These are phyloP conservation scores for Stereocaulon alpinum DNA, from an alignment of 495 filamentous ascomycete genomes.

Conservation along the genomic window DNA sequence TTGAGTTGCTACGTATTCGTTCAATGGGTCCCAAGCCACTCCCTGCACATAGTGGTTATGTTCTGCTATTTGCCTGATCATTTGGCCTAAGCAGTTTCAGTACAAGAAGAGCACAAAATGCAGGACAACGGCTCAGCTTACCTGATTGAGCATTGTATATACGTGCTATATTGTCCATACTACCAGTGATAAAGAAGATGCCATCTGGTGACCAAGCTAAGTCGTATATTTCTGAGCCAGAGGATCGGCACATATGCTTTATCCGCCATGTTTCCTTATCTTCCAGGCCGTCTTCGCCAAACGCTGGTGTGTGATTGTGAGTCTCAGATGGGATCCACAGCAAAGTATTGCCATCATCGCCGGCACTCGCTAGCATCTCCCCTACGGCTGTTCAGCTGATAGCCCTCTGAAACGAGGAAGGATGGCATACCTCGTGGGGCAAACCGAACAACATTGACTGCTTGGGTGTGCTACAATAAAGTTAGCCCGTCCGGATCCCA, in stretches of 20 bases:
- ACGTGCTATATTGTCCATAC: conserved; percentile 96
- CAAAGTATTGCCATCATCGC: conserved; percentile 93
- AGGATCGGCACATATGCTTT: conserved; percentile 92
- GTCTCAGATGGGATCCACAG: conserved; percentile 87
- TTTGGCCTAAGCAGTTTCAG: conserved; percentile 50
- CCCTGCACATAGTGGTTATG: conserved; percentile 99
- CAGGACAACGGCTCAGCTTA: conserved; percentile 32
- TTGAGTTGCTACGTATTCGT: conserved; percentile 96
- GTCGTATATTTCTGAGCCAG: conserved; percentile 91
- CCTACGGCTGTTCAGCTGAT: conserved; percentile 42
- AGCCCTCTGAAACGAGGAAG: conserved; percentile 8
- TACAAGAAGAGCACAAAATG: neutral
- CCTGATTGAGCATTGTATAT: conserved; percentile 95
- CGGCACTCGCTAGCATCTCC: conserved; percentile 86
- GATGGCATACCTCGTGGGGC: conserved; percentile 64
- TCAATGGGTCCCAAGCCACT: conserved; percentile 95
- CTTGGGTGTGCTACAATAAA: conserved; percentile 61
- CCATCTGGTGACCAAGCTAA: conserved; percentile 97
- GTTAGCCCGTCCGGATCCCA: neutral
- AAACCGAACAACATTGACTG: conserved; percentile 96
- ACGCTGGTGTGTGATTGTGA: conserved; percentile 46
- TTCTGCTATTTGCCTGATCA: conserved; percentile 93
- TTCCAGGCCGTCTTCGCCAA: conserved; percentile 76
- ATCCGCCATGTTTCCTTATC: conserved; percentile 96
- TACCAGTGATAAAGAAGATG: conserved; percentile 92